These are phyloP conservation scores for Lagenidium giganteum DNA, from an alignment of 352 stramenopile species.

Conservation along the genomic window DNA sequence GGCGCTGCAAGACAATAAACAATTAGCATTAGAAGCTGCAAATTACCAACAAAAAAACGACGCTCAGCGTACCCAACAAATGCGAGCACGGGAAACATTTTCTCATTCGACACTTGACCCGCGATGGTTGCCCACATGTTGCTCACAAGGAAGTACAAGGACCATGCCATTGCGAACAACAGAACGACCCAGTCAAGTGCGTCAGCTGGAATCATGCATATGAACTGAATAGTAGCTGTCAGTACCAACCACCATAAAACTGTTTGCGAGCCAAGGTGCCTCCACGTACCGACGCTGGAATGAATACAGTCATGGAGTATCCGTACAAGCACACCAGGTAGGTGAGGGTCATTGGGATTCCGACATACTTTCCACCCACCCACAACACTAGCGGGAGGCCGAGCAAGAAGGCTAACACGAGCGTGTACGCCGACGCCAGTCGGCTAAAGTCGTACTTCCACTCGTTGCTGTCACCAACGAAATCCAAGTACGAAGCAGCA, in stretches of 20 bases:
- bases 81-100: constrained; percentile 78
- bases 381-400: constrained; percentile 73
- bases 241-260: not conserved
- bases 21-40: not conserved
- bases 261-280: not conserved
- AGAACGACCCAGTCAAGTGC: constrained; percentile 79
- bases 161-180: constrained; percentile 80
- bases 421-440: constrained; percentile 67
- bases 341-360: constrained; percentile 67
- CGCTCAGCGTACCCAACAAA: constrained; percentile 59
- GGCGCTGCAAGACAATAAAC: constrained; percentile 25
- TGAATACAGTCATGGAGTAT: constrained; percentile 82
- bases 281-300: constrained; percentile 64
- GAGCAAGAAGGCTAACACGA: constrained; percentile 75
- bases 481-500: constrained; percentile 78
- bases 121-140: constrained; percentile 77
- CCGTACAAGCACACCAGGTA: constrained; percentile 84
- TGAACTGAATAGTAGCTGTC: constrained; percentile 35
- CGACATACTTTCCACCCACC: constrained; percentile 74
- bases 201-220: constrained; percentile 67
- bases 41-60: not conserved
- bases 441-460: constrained; percentile 85
- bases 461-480: constrained; percentile 39
- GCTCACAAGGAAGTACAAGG: constrained; percentile 74
- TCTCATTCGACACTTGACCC: constrained; percentile 81